Evolutionary conservation across 1,139 yeast genomes (phyloP).

Genomic region (Sugiyamaella japonica): DNA sequence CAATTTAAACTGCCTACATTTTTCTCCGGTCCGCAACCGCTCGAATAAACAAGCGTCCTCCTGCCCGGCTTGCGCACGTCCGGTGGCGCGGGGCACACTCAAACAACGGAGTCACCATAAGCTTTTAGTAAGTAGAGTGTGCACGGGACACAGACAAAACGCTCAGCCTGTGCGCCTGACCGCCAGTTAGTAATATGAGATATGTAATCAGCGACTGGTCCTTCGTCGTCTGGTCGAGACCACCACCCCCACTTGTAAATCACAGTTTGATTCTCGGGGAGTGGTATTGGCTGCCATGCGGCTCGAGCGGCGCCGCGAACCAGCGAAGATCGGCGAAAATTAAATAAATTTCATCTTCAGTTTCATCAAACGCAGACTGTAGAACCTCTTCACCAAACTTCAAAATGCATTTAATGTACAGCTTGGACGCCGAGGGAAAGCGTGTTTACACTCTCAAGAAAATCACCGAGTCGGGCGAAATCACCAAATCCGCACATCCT

Average conservation of each 20-base stretch:
- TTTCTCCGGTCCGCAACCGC: neutral
- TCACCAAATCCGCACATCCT: constrained; percentile 98
- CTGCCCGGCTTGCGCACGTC: neutral
- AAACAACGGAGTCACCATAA: too few relatives aligned
- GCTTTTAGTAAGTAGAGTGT: too few relatives aligned
- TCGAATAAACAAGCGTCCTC: neutral
- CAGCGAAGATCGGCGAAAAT: neutral
- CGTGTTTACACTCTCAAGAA: constrained; percentile 92
- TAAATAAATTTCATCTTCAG: neutral
- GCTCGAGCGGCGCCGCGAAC: neutral
- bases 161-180: too few relatives aligned
- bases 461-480: constrained; percentile 77
- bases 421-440: constrained; percentile 90
- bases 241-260: too few relatives aligned
- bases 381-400: neutral
- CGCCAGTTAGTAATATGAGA: too few relatives aligned
- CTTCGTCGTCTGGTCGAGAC: too few relatives aligned
- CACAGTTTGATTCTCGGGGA: too few relatives aligned
- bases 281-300: too few relatives aligned
- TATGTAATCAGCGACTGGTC: too few relatives aligned
- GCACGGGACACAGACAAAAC: too few relatives aligned
- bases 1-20: neutral
- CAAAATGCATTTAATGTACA: constrained; percentile 97
- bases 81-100: too few relatives aligned
- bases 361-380: neutral